phyloP scores from a whole-genome alignment of 176 grass and related monocot genomes.

The Oryza glaberrima region DNA sequence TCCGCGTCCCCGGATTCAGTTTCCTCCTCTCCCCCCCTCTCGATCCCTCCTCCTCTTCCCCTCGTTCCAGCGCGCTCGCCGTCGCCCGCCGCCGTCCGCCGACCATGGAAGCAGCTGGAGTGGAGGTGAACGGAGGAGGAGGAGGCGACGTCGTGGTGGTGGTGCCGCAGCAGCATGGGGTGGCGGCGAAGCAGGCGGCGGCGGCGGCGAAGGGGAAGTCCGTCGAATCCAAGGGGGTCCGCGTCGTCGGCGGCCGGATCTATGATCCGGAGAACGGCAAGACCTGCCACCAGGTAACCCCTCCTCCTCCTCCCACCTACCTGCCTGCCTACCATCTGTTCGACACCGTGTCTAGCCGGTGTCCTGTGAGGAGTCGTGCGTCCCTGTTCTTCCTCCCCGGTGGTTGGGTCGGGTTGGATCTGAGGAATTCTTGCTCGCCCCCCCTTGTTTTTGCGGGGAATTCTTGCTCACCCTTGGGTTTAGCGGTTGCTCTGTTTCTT shows the following conservation, averaged over 20 bases:
- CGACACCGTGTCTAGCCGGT: background rate
- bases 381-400: background rate
- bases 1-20: background rate
- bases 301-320: background rate
- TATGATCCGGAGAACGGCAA: constrained; percentile 79
- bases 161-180: constrained; percentile 23
- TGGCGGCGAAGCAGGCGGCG: background rate
- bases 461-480: background rate
- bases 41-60: background rate
- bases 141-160: background rate
- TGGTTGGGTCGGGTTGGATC: background rate
- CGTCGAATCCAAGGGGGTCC: constrained; percentile 45
- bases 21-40: background rate
- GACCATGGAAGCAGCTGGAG: background rate
- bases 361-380: background rate
- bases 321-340: background rate
- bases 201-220: constrained; percentile 16
- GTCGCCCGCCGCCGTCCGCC: background rate
- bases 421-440: background rate
- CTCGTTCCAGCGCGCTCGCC: background rate
- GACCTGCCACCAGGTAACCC: constrained; percentile 86
- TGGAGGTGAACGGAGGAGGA: background rate
- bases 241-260: constrained; percentile 61
- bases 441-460: background rate
- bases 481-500: background rate